Evolutionary conservation across 2,329 filamentous ascomycete genomes (phyloP), one percentile per base, ranked within the genome.

Genomic region (Cercospora janseana): DNA sequence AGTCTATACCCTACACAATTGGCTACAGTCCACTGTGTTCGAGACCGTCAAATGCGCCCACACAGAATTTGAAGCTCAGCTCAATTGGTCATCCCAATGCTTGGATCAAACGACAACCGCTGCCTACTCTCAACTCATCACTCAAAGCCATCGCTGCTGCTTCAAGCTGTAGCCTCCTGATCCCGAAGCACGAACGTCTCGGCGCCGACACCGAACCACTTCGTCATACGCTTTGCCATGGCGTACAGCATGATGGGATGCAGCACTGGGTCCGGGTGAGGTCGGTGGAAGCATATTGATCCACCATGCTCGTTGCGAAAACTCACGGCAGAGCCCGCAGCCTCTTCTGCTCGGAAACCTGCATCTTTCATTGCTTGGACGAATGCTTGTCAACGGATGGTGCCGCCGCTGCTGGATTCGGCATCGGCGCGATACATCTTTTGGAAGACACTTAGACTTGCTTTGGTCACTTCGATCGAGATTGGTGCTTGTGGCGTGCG

Each of bases 171-270:
- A 23, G 12, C 35, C 5, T 49, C 35, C 21, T 37, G 38, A 34
- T 52, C 44, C 13, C 43, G 21, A 43, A 47, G 9, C n/a, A 48
- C 29, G 23, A 52, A 52, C 6, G 20, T 7, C 16, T 52, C 49
- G 1, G 21, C 8, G 28, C 21, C 43, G 6, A 38, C 61, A 49
- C 49, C 53, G 12, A 53, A 53, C 41, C 49, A 50, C 41, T 47
- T 55, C 3, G 26, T 29, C 27, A 55, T 23, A 1, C 46, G 50
- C 29, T 32, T 46, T 4, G 40, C 50, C 27, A 52, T 49, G n/a
- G 20, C 45, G 6, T 48, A 45, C 7, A 53, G 45, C 53, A 50
- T 50, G 24, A 55, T 53, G 1, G 35, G 50, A 42, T 53, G 29
- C 2, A 56, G 15, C 2, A 31, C 28, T 6, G 53, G 32, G 4